Base-by-base conservation (phyloP, 495 filamentous ascomycete genomes). In the Aspergillus campestris region DNA sequence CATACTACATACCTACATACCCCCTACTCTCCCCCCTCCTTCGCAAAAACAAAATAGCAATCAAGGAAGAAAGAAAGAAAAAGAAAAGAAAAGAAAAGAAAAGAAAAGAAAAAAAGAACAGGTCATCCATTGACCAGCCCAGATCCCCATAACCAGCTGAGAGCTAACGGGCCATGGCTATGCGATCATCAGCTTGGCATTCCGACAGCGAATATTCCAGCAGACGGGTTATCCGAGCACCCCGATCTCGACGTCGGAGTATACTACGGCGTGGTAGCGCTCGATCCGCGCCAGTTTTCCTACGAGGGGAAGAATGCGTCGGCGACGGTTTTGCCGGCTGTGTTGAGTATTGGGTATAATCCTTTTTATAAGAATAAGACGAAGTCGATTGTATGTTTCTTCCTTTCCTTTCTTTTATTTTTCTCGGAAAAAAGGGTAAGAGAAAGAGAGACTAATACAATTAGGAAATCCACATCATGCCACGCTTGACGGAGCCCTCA, bases 331-430 rank as follows among this genome's bases (percentile, higher is more conserved):
- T 86, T 83, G 62, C 87, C 87, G 0, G 94, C 94, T 70, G 91
- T 95, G 40, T 82, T 98, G 82, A 85, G 79, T 32, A 91, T 98
- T 40, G 89, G 91, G n/a, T 95, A 86, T 73, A 95, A 95, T 58
- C 89, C 89, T 0, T 94, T 87, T 64, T 95, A 94, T 69, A 89
- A 88, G 61, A 95, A 96, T 63, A 76, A 76, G 15, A 78, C 83
- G 33, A 75, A 87, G 13, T 83, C 78, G 33, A 86, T 91, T 53
- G 75, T 77, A 62, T 27, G 68, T 67, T 24, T 4, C 0, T 18
- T 34, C 36, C 27, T 12, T 31, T n/a, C 42, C 34, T 7, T 43
- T 8, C 37, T 8, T 36, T 4, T 0, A 15, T 8, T 27, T 33
- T 37, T 18, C 5, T 11, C 10, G 37, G n/a, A 9, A 9, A 46